These are phyloP conservation scores for Calvatia gigantea DNA, from an alignment of 768 basidiomycete genomes.

Conservation along the genomic window DNA sequence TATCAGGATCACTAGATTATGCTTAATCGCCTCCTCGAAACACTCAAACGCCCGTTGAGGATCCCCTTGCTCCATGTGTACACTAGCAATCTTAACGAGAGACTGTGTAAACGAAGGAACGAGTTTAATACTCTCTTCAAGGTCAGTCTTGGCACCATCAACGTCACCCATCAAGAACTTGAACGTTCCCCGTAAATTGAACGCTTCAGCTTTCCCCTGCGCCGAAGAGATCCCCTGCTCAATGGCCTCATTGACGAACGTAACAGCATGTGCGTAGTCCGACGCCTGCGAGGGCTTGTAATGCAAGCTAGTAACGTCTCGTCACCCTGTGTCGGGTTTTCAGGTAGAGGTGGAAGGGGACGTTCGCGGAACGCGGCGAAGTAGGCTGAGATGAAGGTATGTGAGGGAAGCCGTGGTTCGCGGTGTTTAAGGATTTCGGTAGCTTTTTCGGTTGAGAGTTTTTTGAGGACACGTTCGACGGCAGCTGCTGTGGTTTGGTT, in stretches of 20 bases:
- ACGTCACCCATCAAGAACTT: slow-evolving; percentile 93
- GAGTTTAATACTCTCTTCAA: slow-evolving; percentile 71
- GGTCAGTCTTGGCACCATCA: slow-evolving; percentile 75
- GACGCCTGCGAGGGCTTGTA: slow-evolving; percentile 81
- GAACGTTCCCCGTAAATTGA: slow-evolving; percentile 95
- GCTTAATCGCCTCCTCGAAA: slow-evolving; percentile 85
- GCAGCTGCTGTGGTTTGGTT: slow-evolving; percentile 73
- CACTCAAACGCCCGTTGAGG: slow-evolving; percentile 82
- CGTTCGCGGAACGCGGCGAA: slow-evolving; percentile 94
- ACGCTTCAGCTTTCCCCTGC: slow-evolving; percentile 75
- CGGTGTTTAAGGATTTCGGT: slow-evolving; percentile 72
- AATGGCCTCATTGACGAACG: slow-evolving; percentile 79
- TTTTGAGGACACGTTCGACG: slow-evolving; percentile 92
- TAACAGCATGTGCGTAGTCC: slow-evolving; percentile 79
- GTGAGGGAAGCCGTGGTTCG: slow-evolving; percentile 80
- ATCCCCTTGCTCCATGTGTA: slow-evolving; percentile 94
- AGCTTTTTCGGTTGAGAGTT: slow-evolving; percentile 70
- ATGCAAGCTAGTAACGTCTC: slow-evolving; percentile 73
- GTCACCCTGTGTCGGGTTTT: slow-evolving; percentile 75
- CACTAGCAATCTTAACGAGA: slow-evolving; percentile 94
- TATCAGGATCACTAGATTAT: slow-evolving; percentile 88
- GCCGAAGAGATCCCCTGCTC: slow-evolving; percentile 82
- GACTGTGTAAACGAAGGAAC: slow-evolving; percentile 75
- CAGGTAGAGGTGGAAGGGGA: slow-evolving; percentile 56
- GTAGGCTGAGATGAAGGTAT: slow-evolving; percentile 92